A percentile compares a stretch with the other conserved stretches of the same genome.
phyloP scores from a whole-genome alignment of 331 rosid genomes.

The Saraca asoca region DNA sequence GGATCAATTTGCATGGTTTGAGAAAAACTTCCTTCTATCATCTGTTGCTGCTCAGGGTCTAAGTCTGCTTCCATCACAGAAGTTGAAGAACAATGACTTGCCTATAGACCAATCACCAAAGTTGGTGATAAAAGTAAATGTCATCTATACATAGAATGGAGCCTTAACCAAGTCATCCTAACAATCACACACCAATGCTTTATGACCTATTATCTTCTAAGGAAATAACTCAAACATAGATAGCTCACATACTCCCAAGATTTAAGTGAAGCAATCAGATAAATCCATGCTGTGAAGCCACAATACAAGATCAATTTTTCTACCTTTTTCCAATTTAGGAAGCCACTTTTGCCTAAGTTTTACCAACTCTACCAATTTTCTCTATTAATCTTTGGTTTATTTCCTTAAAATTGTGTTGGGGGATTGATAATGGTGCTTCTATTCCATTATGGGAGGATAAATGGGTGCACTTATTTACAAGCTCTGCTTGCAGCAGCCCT shows the following conservation, averaged over 20 bases:
- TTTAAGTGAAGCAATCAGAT: background rate
- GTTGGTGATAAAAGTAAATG: background rate
- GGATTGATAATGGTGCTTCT: too few relatives aligned
- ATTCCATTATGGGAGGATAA: too few relatives aligned
- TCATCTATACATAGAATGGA: conserved; percentile 1
- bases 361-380: background rate
- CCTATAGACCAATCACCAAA: conserved; percentile 22
- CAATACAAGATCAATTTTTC: too few relatives aligned
- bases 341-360: background rate
- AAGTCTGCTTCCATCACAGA: conserved; percentile 60
- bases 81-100: conserved; percentile 29
- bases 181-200: conserved; percentile 4
- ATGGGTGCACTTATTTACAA: too few relatives aligned
- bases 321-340: background rate
- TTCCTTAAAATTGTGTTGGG: too few relatives aligned
- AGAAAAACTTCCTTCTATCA: conserved; percentile 48
- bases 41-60: conserved; percentile 52
- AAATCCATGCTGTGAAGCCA: background rate
- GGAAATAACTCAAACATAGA: background rate
- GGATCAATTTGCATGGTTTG: conserved; percentile 73
- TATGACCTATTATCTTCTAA: background rate
- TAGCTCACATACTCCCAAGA: background rate
- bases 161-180: conserved; percentile 6
- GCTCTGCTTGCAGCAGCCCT: too few relatives aligned
- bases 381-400: background rate